phyloP scores from a whole-genome alignment of 208 protist genomes.

The Wallacemonas collosoma region DNA sequence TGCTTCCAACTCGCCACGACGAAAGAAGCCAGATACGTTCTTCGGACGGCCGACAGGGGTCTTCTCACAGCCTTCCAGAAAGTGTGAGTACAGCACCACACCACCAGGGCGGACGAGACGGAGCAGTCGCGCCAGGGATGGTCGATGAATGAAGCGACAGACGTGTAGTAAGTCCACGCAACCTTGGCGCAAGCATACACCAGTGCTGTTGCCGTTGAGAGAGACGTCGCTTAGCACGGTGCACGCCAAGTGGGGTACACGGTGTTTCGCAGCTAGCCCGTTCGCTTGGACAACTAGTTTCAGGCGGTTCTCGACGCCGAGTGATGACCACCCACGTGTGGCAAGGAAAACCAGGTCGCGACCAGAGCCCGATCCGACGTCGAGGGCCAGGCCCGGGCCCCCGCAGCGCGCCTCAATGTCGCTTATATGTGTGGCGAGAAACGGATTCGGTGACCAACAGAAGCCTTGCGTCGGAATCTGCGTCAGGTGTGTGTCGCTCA shows the following conservation, averaged over 20 bases:
- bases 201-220: slow-evolving; percentile 15
- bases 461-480: slow-evolving; percentile 2
- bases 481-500: neutral
- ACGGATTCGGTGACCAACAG: slow-evolving; percentile 43
- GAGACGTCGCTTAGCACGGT: slow-evolving; percentile 13
- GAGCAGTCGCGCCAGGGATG: slow-evolving; percentile 23
- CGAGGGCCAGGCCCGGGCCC: slow-evolving; percentile 29
- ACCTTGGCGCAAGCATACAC: slow-evolving; percentile 15
- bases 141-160: slow-evolving; percentile 54
- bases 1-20: slow-evolving; percentile 32
- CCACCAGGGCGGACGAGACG: slow-evolving; percentile 29
- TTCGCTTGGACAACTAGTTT: slow-evolving; percentile 25
- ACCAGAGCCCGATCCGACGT: slow-evolving; percentile 45
- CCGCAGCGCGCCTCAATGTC: slow-evolving; percentile 16
- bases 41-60: slow-evolving; percentile 38
- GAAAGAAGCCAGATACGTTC: slow-evolving; percentile 34
- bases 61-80: slow-evolving; percentile 48
- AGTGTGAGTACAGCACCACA: slow-evolving; percentile 53
- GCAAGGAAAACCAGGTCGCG: slow-evolving; percentile 53
- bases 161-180: slow-evolving; percentile 50
- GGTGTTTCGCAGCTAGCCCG: neutral
- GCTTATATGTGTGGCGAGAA: slow-evolving; percentile 25
- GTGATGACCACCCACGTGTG: slow-evolving; percentile 40
- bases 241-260: slow-evolving; percentile 13
- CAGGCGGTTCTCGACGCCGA: slow-evolving; percentile 48